Evolutionary conservation across 768 basidiomycete genomes (phyloP), one percentile per base, ranked within the genome.

Genomic region (Roridomyces roridus): DNA sequence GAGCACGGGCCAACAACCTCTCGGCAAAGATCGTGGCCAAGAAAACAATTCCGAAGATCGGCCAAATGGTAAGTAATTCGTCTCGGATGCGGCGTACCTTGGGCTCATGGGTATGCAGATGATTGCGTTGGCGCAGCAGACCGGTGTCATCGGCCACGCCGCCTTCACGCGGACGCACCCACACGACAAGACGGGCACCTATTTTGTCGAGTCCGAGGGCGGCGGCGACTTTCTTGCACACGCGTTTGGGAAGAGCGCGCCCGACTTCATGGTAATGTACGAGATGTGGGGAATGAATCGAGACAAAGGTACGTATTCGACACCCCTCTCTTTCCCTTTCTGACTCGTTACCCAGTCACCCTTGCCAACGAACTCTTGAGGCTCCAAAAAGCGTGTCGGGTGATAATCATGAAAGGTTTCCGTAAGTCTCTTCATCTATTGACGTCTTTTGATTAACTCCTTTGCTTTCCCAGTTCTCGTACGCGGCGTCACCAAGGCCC

Each of bases 201-300:
- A 45, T 15, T 37, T 18, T 2, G 45, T 59, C 28, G 35, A 28
- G 5, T 53, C 44, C 10, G 11, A 21, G n/a, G 51, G 47, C 21
- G 25, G 37, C 17, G 7, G 21, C 4, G 26, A 40, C 10, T 59
- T 59, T 31, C 8, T 55, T 18, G 18, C 23, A 2, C 25, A 59
- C 5, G 18, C 48, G 21, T 17, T 60, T 4, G 48, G 45, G 21
- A 54, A 21, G 46, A 46, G 48, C 14, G 11, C 18, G 2, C 20
- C 21, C 2, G 46, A 55, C 31, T 17, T 57, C 6, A 36, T 43
- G 12, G 18, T 21, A 12, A 20, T 43, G 36, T 64, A 57, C 10
- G 55, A 64, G 35, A 31, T 51, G 21, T 64, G 60, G 63, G 51
- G 46, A 2, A 39, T 48, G 24, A 40, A 25, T 7, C 29, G 45